A percentile compares a stretch with the other conserved stretches of the same genome.
Conservation (phyloP, 2,329 filamentous ascomycete species). For the Sodiomyces alkalinus region DNA sequence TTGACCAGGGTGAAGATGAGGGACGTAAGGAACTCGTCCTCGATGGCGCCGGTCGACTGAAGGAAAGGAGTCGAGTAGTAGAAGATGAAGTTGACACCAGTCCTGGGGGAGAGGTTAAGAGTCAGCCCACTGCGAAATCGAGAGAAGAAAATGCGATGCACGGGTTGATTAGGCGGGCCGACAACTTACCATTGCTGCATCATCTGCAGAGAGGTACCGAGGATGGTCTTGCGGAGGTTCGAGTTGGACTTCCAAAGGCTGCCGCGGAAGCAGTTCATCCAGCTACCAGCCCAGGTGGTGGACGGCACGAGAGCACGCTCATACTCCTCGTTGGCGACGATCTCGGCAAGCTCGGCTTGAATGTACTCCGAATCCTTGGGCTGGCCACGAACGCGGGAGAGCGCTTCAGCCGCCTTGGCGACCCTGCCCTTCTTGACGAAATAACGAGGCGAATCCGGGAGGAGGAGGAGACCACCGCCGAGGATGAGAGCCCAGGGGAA, state of each 20-base stretch:
- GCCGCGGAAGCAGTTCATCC: conserved; percentile 54
- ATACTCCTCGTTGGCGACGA: conserved; percentile 80
- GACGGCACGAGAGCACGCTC: conserved; percentile 56
- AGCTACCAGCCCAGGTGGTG: conserved; percentile 49
- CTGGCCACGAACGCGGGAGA: conserved; percentile 61
- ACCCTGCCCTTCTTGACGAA: conserved; percentile 66
- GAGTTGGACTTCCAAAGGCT: conserved; percentile 46
- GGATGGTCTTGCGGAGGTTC: conserved; percentile 55
- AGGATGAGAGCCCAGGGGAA: conserved; percentile 70
- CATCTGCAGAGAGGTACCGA: conserved; percentile 63
- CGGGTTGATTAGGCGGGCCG: too few relatives aligned
- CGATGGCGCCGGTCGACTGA: conserved; percentile 58
- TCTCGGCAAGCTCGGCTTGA: conserved; percentile 66
- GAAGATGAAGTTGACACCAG: conserved; percentile 89
- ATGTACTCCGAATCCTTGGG: conserved; percentile 58
- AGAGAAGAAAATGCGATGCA: conserved; percentile 1
- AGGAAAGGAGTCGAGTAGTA: conserved; percentile 80
- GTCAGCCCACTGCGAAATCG: not conserved
- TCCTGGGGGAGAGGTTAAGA: conserved; percentile 21
- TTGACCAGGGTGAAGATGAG: conserved; percentile 82
- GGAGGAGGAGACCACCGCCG: conserved; percentile 52
- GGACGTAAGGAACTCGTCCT: conserved; percentile 67
- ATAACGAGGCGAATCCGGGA: conserved; percentile 77
- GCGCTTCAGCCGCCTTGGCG: conserved; percentile 43
- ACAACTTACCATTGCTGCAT: conserved; percentile 68